phyloP scores from a whole-genome alignment of 257 asterid genomes.

The Penstemon eatonii region DNA sequence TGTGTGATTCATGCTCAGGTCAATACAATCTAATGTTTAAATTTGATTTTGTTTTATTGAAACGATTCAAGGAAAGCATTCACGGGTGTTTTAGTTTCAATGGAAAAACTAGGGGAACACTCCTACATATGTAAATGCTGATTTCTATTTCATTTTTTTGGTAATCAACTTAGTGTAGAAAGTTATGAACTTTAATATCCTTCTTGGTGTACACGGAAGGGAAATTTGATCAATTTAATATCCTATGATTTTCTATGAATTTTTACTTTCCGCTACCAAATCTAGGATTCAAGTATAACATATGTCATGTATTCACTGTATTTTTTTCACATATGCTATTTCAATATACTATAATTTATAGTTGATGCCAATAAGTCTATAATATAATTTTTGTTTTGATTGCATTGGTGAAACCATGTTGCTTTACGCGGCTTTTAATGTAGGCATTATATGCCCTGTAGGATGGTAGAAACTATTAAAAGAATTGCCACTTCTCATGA shows the following conservation, averaged over 20 bases:
- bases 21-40: constrained; percentile 22
- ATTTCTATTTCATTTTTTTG: neutral
- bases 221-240: no score
- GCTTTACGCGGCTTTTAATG: constrained; percentile 18
- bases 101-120: neutral
- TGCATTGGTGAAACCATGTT: neutral
- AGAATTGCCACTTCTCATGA: neutral
- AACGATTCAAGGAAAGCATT: neutral
- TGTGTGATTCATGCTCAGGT: constrained; percentile 97
- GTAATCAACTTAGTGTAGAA: neutral
- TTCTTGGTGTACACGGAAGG: no score
- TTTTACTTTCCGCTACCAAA: neutral
- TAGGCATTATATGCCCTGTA: neutral
- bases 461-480: neutral
- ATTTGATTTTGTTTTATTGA: constrained; percentile 8
- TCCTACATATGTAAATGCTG: neutral
- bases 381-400: neutral
- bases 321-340: constrained; percentile 8
- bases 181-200: neutral
- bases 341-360: neutral
- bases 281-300: neutral
- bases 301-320: constrained; percentile 5
- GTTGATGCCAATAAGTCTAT: constrained; percentile 6
- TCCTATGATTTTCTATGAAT: neutral
- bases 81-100: neutral